These are phyloP conservation scores for Euphorbia tirucalli DNA, from an alignment of 345 rosid genomes.

Conservation along the genomic window DNA sequence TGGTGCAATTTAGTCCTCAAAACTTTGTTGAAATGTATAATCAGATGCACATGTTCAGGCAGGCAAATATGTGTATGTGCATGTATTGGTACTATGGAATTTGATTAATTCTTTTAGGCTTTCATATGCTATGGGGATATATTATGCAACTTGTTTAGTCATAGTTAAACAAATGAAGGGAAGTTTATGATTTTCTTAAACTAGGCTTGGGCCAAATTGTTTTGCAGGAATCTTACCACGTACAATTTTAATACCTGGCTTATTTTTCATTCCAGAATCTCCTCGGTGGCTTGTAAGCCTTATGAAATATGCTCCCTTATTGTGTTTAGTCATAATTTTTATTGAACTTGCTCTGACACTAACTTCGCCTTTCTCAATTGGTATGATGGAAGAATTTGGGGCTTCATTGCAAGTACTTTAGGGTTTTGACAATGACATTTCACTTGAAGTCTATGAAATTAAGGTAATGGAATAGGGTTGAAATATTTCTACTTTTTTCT, in stretches of 20 bases:
- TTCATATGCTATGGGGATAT: background rate
- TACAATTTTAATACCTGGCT: constrained; percentile 66
- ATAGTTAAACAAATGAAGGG: background rate
- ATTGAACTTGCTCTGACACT: too few relatives aligned
- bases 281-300: too few relatives aligned
- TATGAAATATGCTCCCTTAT: too few relatives aligned
- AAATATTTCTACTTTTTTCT: background rate
- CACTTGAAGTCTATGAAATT: constrained; percentile 90
- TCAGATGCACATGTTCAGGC: background rate
- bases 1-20: background rate
- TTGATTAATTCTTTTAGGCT: too few relatives aligned
- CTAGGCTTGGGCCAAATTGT: constrained; percentile 15
- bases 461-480: constrained; percentile 49
- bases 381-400: too few relatives aligned
- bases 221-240: constrained; percentile 84
- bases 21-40: background rate
- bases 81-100: background rate
- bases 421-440: constrained; percentile 91
- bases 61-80: background rate
- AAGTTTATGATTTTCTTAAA: too few relatives aligned
- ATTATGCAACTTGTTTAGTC: background rate
- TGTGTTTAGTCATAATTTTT: too few relatives aligned
- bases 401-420: too few relatives aligned
- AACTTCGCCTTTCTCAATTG: too few relatives aligned
- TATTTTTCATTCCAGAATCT: too few relatives aligned